Evolutionary conservation across 768 basidiomycete species (phyloP), one percentile per base, ranked within the genome.

Genomic region (Amanita pseudoporphyria): DNA sequence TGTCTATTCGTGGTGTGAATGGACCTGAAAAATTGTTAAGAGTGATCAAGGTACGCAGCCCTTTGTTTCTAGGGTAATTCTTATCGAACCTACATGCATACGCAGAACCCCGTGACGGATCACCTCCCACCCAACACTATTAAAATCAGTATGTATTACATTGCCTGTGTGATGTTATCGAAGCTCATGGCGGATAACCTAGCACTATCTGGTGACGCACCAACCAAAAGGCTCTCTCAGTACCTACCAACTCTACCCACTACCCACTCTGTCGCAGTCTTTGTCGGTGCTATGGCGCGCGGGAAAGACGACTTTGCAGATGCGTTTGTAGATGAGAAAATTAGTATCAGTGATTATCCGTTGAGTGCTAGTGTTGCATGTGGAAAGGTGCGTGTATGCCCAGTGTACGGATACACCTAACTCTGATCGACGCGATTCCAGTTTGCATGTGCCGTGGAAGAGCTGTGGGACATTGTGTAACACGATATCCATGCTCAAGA

Each of bases 281-380:
- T 97, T 58, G 93, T 99, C 49, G 95, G 95, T 43, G 96, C 95
- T 18, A 99, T 99, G 95, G 95, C 95, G 5, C 76, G 95, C 51
- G 95, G 95, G 9, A 82, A 78, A 45, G 96, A 99, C 57, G 90
- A 95, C 68, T 99, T 99, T 70, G 96, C 96, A 12, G 96, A 99
- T 66, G 85, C 79, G 19, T 71, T 87, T 56, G 87, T 97, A 0
- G 96, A 99, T 62, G 84, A 95, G 67, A 99, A 99, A 71, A 92
- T 98, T 58, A 82, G 89, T 54, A 91, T 99, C 66, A 93, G 89
- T 59, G 84, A 96, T 58, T 99, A 94, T 67, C 78, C 90, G 2
- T 68, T 96, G 42, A 94, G 90, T 59, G 93, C 93, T 21, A 84
- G 84, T 46, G 94, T 97, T 22, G 94, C 95, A 16, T 98, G 95